Percentiles rank a stretch among this genome's conserved stretches.
phyloP scores from a whole-genome alignment of 1,284 basidiomycete genomes.

The Malassezia japonica region DNA sequence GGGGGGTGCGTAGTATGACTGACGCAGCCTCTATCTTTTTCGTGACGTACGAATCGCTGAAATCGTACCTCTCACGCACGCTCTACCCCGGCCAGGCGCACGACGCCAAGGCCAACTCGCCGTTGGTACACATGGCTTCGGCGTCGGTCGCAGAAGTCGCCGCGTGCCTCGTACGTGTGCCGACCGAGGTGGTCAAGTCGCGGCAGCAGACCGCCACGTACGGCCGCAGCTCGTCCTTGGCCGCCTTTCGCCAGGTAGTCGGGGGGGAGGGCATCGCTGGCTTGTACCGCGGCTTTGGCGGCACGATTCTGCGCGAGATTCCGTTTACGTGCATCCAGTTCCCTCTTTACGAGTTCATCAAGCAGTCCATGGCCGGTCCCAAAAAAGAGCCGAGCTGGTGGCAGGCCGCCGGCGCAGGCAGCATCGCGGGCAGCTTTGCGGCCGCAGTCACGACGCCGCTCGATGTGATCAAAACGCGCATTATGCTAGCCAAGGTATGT shows the following conservation, averaged over 20 bases:
- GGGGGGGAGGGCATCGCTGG: conserved; percentile 59
- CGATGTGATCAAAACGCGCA: conserved; percentile 91
- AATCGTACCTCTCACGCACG: conserved; percentile 52
- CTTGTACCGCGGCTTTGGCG: conserved; percentile 69
- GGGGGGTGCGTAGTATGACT: conserved; percentile 51
- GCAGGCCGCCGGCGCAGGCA: conserved; percentile 84
- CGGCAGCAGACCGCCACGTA: conserved; percentile 67
- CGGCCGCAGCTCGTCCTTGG: conserved; percentile 54
- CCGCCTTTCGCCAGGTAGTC: conserved; percentile 53
- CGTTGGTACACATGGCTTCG: conserved; percentile 48
- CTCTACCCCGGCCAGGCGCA: conserved; percentile 8
- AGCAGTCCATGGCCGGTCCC: conserved; percentile 49
- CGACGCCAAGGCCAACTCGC: conserved; percentile 20
- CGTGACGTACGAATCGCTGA: conserved; percentile 82
- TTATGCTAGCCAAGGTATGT: conserved; percentile 68
- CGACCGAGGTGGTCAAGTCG: conserved; percentile 86
- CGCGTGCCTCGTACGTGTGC: conserved; percentile 83
- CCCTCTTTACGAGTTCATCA: conserved; percentile 85
- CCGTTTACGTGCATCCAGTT: conserved; percentile 97
- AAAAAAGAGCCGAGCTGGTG: conserved; percentile 47
- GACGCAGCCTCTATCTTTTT: conserved; percentile 76
- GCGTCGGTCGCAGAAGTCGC: conserved; percentile 52
- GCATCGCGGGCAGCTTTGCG: conserved; percentile 77
- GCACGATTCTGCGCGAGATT: conserved; percentile 74
- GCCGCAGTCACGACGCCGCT: conserved; percentile 86